Evolutionary conservation across 352 stramenopile genomes (phyloP).

Genomic region (Pythium chondricola): DNA sequence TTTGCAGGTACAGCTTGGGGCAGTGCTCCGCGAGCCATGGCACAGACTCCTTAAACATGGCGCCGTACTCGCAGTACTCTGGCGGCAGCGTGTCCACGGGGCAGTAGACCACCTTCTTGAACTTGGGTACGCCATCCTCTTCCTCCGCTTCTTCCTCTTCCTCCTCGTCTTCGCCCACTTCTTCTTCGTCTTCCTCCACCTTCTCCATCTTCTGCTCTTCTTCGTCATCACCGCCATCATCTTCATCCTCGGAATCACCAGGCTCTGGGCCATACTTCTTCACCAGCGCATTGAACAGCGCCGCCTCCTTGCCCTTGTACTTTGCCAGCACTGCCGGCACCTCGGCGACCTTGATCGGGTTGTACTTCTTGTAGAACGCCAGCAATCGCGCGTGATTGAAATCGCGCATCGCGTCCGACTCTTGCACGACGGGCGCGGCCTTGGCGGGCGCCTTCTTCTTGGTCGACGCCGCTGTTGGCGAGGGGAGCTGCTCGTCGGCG

Average conservation of each 20-base stretch:
- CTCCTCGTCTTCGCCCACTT: slow-evolving; percentile 29
- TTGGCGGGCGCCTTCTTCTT: slow-evolving; percentile 10
- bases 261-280: slow-evolving; percentile 84
- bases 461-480: slow-evolving; percentile 6
- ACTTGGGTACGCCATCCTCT: slow-evolving; percentile 35
- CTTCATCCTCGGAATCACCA: slow-evolving; percentile 64
- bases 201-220: slow-evolving; percentile 11
- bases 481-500: slow-evolving; percentile 34
- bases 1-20: slow-evolving; percentile 64
- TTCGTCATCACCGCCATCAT: slow-evolving; percentile 39
- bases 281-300: slow-evolving; percentile 74
- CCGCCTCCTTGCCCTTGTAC: slow-evolving; percentile 78
- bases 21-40: slow-evolving; percentile 71
- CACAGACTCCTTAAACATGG: slow-evolving; percentile 83
- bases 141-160: slow-evolving; percentile 38
- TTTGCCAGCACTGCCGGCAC: slow-evolving; percentile 57
- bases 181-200: slow-evolving; percentile 7
- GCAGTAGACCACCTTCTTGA: slow-evolving; percentile 67
- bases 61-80: slow-evolving; percentile 84
- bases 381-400: slow-evolving; percentile 62
- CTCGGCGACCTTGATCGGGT: slow-evolving; percentile 69
- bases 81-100: slow-evolving; percentile 78
- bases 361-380: slow-evolving; percentile 83
- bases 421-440: slow-evolving; percentile 7
- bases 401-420: slow-evolving; percentile 27